Evolutionary conservation across 139 green algal genomes (phyloP).

Genomic region (Eudorina sp.): DNA sequence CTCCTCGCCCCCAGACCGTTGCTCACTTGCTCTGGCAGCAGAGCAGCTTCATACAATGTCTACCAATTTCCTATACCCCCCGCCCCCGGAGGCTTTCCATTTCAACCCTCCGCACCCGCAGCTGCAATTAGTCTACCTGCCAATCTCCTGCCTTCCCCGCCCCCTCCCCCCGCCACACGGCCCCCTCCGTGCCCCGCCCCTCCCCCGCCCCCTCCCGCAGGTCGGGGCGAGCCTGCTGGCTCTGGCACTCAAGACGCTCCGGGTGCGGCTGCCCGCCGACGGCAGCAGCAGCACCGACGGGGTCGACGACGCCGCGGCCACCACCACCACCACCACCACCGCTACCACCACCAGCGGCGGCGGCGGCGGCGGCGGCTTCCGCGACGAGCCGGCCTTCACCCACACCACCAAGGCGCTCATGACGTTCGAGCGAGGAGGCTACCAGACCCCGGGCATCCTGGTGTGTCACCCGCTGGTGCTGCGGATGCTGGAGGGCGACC

Average conservation of each 20-base stretch:
- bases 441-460: constrained; percentile 22
- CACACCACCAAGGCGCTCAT: background rate
- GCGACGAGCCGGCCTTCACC: background rate
- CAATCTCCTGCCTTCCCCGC: too few species aligned
- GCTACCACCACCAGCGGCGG: background rate
- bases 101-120: too few species aligned
- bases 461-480: constrained; percentile 21
- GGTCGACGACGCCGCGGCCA: too few species aligned
- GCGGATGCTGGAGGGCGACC: constrained; percentile 18
- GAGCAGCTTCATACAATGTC: too few species aligned
- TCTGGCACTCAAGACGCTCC: background rate
- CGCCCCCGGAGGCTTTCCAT: too few species aligned
- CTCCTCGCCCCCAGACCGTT: too few species aligned
- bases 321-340: background rate
- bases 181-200: background rate
- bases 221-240: constrained; percentile 6
- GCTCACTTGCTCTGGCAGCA: too few species aligned
- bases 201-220: background rate
- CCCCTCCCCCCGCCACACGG: background rate
- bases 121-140: too few species aligned
- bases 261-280: background rate
- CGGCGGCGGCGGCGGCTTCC: too few species aligned
- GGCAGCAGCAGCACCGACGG: background rate
- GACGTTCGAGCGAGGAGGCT: background rate
- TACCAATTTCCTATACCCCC: too few species aligned